These are phyloP conservation scores for Suillus lakei DNA, from an alignment of 768 basidiomycete species.

Conservation along the genomic window DNA sequence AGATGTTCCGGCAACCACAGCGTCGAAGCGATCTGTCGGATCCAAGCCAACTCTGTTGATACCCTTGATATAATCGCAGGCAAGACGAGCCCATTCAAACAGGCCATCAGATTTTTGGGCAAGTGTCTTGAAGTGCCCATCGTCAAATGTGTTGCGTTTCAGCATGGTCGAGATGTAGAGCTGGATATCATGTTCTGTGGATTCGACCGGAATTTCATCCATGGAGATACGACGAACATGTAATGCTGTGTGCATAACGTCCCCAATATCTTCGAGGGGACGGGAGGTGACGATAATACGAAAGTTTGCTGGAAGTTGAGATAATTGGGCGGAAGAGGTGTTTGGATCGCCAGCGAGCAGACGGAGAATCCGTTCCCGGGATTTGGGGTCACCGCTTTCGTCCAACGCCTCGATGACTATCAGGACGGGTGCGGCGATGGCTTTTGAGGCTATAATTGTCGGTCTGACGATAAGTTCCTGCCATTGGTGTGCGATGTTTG, in stretches of 20 bases:
- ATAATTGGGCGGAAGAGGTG: not conserved
- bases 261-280: conserved; percentile 7
- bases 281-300: conserved; percentile 24
- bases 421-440: conserved; percentile 23
- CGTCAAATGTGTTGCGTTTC: not conserved
- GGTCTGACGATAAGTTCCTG: conserved; percentile 21
- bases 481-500: conserved; percentile 14
- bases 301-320: conserved; percentile 10
- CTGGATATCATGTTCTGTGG: conserved; percentile 7
- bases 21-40: no score
- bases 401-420: conserved; percentile 32
- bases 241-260: conserved; percentile 7
- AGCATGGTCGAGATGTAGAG: conserved; percentile 5
- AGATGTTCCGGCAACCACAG: no score
- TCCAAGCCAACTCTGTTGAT: no score
- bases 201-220: conserved; percentile 1
- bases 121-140: not conserved
- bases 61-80: conserved; percentile 15
- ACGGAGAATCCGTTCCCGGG: conserved; percentile 18
- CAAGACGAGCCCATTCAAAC: conserved; percentile 14
- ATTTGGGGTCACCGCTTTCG: conserved; percentile 13
- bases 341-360: not conserved
- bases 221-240: not conserved
- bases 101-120: conserved; percentile 5
- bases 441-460: not conserved